Evolutionary conservation across 805 yeast species (phyloP).

Genomic region (Candida corydali): DNA sequence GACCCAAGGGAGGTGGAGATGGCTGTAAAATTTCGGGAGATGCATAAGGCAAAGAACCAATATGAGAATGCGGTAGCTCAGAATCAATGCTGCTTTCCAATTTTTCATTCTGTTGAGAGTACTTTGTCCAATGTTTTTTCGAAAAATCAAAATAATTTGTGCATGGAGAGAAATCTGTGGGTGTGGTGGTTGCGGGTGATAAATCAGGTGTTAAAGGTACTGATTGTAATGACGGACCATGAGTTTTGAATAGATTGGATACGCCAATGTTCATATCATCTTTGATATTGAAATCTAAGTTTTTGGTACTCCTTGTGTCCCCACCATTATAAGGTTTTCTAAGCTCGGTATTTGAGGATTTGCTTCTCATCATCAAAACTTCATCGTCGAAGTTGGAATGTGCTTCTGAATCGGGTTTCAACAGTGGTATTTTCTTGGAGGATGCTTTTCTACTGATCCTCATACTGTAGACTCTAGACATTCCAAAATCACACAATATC

Average conservation of each 20-base stretch:
- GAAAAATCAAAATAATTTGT: not conserved
- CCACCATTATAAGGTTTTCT: constrained; percentile 35
- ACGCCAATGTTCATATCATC: constrained; percentile 32
- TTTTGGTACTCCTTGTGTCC: constrained; percentile 19
- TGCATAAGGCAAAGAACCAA: constrained; percentile 91
- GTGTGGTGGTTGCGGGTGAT: not conserved
- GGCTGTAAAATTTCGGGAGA: constrained; percentile 78
- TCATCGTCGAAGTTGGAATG: constrained; percentile 12
- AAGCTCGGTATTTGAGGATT: constrained; percentile 27
- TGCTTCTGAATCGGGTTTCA: not conserved
- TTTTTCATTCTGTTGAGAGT: not conserved
- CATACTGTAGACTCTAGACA: constrained; percentile 44
- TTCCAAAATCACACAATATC: constrained; percentile 85
- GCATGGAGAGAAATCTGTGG: not conserved
- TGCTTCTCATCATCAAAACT: constrained; percentile 25
- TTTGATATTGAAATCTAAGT: constrained; percentile 16
- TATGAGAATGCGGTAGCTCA: constrained; percentile 58
- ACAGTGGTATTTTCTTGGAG: not conserved
- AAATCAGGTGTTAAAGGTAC: constrained; percentile 24
- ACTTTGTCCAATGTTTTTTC: constrained; percentile 3
- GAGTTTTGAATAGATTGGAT: constrained; percentile 20
- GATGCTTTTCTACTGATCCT: constrained; percentile 22
- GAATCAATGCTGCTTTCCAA: constrained; percentile 24
- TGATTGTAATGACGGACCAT: constrained; percentile 33
- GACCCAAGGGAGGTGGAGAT: constrained; percentile 57